Percentiles rank a stretch among this genome's conserved stretches.
These are phyloP conservation scores for Xylaria sp. DNA, from an alignment of 2,329 filamentous ascomycete genomes.

Conservation along the genomic window DNA sequence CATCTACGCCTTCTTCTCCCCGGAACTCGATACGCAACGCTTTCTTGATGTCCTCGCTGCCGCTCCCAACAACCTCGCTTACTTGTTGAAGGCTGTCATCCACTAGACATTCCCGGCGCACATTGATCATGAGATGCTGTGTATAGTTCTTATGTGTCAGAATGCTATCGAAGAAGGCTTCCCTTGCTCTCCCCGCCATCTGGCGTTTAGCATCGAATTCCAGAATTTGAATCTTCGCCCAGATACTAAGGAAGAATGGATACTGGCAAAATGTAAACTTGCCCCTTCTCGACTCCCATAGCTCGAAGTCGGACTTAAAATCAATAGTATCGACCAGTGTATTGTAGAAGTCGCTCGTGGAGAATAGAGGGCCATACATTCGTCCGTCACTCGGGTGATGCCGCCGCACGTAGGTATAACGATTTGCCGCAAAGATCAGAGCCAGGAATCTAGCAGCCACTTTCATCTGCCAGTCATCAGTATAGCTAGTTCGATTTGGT, in stretches of 20 bases:
- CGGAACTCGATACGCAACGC: constrained; percentile 82
- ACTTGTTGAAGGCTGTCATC: constrained; percentile 87
- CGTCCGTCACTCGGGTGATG: constrained; percentile 45
- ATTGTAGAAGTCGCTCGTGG: constrained; percentile 87
- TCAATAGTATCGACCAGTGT: constrained; percentile 86
- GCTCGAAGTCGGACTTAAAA: constrained; percentile 82
- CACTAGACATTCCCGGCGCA: constrained; percentile 83
- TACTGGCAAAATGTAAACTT: constrained; percentile 92
- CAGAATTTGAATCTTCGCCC: constrained; percentile 88
- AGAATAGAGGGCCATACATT: constrained; percentile 69
- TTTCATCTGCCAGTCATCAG: constrained; percentile 88
- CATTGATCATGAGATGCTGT: constrained; percentile 77
- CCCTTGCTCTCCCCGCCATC: constrained; percentile 86
- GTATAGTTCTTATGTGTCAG: constrained; percentile 75
- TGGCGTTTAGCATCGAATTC: constrained; percentile 87
- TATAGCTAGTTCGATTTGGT: constrained; percentile 62
- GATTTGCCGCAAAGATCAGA: constrained; percentile 83
- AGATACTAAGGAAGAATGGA: constrained; percentile 88
- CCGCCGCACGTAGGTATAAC: constrained; percentile 50
- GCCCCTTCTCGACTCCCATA: constrained; percentile 76
- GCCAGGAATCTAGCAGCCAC: constrained; percentile 81
- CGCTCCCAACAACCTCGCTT: constrained; percentile 81
- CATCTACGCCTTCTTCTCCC: constrained; percentile 90
- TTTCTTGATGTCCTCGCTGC: constrained; percentile 88
- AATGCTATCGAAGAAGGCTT: constrained; percentile 91